Percentiles rank a stretch among this genome's conserved stretches.
Conservation (phyloP, 805 yeast species). For the Ogataea polymorpha region DNA sequence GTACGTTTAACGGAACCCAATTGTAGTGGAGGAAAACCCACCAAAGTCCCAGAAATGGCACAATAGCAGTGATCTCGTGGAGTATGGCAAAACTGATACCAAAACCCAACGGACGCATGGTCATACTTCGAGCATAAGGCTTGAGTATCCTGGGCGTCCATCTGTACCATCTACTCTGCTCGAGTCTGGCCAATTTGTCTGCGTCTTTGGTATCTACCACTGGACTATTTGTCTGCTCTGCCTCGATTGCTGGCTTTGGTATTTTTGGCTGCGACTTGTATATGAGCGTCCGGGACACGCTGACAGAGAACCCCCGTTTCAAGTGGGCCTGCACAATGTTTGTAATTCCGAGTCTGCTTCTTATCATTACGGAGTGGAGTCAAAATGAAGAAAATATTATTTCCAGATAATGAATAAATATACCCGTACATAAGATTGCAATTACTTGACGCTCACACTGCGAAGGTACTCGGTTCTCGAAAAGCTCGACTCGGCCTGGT, state of each 20-base stretch:
- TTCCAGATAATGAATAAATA: conserved; percentile 1
- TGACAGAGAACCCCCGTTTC: conserved; percentile 3
- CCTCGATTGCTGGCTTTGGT: conserved; percentile 3
- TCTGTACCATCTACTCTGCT: conserved; percentile 31
- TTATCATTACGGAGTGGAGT: neutral
- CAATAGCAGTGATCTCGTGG: conserved; percentile 52
- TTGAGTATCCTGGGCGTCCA: conserved; percentile 30
- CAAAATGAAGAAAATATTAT: neutral
- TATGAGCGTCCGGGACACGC: conserved; percentile 8
- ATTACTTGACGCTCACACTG: conserved; percentile 18
- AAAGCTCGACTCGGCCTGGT: conserved; percentile 41
- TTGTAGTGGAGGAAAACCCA: conserved; percentile 43
- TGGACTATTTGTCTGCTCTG: conserved; percentile 5
- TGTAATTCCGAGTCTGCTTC: neutral
- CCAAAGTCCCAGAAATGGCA: conserved; percentile 53
- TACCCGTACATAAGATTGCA: neutral
- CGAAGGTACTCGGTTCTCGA: conserved; percentile 46
- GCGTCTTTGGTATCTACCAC: conserved; percentile 22
- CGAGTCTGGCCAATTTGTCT: conserved; percentile 21
- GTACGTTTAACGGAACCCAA: conserved; percentile 43
- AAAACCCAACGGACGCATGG: conserved; percentile 34
- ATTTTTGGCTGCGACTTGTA: conserved; percentile 27
- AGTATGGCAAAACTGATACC: conserved; percentile 46
- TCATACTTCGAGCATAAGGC: conserved; percentile 32
- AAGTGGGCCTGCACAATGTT: neutral